Evolutionary conservation across 148 eudicot species (phyloP), one percentile per base, ranked within the genome.

Genomic region (Pharnaceum exiguum): DNA sequence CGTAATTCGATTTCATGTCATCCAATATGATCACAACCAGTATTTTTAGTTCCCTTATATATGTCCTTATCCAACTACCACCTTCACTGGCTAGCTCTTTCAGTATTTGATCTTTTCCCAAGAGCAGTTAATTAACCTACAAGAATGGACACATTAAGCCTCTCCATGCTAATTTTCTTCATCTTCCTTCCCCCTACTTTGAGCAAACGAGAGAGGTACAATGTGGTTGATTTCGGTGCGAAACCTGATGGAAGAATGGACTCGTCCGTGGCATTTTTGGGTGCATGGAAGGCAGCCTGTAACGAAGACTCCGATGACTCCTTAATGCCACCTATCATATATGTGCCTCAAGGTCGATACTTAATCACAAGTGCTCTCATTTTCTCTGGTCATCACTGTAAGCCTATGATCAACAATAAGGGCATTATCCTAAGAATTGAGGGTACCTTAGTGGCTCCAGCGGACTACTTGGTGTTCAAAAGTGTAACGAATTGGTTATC

Each of bases 381-480:
- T 12, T 79, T 79, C 16, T 40, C 33, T 5, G 80, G 83, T 3
- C 69, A 52, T 12, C 13, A 46, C 46, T 79, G 84, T 45, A 72
- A 52, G 46, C 59, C 32, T 23, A 68, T 53, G 39, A 59, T 60
- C 10, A 36, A 42, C 5, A 35, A 46, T 45, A 65, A 12, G 47
- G 62, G 62, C 33, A 46, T 65, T 46, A 28, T 46, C 39, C 36
- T 79, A 32, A 31, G 44, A 18, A 75, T 75, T 12, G 60, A 51
- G 53, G 84, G 84, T 3, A 75, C 70, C 0, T 30, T 79, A 7
- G 75, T 79, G 9, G 80, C 84, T 28, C 84, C 84, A 1, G 31
- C 11, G 5, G 57, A 75, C 29, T 72, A 54, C 26, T 40, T 44
- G 46, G 71, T 16, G 1, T 12, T 72, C 2, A 59, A 64, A 5